Evolutionary conservation across 1,284 basidiomycete species (phyloP), one percentile per base, ranked within the genome.

Genomic region (Hemileia vastatrix): DNA sequence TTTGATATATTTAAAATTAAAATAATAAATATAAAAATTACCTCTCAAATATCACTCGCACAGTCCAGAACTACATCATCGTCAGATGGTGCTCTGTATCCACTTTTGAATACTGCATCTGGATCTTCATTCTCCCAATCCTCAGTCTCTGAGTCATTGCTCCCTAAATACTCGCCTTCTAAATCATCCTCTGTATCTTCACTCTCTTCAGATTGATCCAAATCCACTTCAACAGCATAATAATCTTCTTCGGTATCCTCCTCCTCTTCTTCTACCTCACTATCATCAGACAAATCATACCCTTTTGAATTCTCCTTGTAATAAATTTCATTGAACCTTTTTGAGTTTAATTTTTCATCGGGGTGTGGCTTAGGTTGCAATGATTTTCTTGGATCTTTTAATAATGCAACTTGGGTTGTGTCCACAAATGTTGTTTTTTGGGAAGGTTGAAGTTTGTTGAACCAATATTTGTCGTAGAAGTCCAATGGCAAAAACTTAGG

Each of bases 391-490:
- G 56, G 31, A 9, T 58, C 56, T 15, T 45, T 45, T 2, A 58
- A 40, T n/a, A 58, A 58, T 2, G 23, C 36, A 6, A 58, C 56
- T 15, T 4, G 1, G 15, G 24, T 21, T 9, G 32, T 23, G 19
- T 58, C 18, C 18, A 33, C 48, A 19, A 50, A 6, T n/a, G 48
- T 48, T 6, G 40, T 51, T 13, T 33, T 6, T 13, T 58, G 48
- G 11, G 47, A 48, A 2, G 19, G 4, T 13, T 24, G 21, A 6
- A 58, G 31, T 6, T 36, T 43, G 31, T 58, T 58, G 56, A 36
- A 58, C 56, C 56, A 58, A 3, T 51, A 8, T 9, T 27, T 27
- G 8, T 58, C 13, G 21, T 58, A 58, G 11, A 50, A 58, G 19
- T 58, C 45, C 11, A 58, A 33, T 1, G 56, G 56, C 4, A 13